These are phyloP conservation scores for Aureobasidium namibiae DNA, from an alignment of 2,329 filamentous ascomycete species.

Conservation along the genomic window DNA sequence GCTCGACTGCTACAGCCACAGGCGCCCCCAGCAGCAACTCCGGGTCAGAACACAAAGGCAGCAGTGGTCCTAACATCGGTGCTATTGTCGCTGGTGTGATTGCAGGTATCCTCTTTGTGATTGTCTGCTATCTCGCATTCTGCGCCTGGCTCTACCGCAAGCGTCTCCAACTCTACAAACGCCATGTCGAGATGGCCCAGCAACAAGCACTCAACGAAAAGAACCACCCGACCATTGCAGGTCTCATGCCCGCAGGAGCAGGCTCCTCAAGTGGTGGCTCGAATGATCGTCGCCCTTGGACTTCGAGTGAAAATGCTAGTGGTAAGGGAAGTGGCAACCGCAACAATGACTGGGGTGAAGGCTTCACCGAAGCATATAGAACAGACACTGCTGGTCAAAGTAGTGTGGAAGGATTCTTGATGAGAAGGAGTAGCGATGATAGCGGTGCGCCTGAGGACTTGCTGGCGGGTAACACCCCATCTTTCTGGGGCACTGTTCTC, in stretches of 20 bases:
- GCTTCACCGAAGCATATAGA: not conserved
- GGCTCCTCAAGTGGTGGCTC: slow-evolving; percentile 14
- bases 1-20: slow-evolving; percentile 39
- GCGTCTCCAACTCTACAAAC: slow-evolving; percentile 61
- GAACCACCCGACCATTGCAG: slow-evolving; percentile 20
- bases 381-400: not conserved
- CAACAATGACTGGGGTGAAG: not conserved
- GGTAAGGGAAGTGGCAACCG: slow-evolving; percentile 1
- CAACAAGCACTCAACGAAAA: slow-evolving; percentile 41
- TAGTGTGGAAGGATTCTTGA: slow-evolving; percentile 20
- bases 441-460: slow-evolving; percentile 48
- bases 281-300: not conserved
- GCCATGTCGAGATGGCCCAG: slow-evolving; percentile 59
- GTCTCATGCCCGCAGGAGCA: slow-evolving; percentile 22
- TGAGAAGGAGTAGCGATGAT: slow-evolving; percentile 35
- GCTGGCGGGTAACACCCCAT: slow-evolving; percentile 56
- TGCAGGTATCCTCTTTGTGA: slow-evolving; percentile 55
- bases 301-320: slow-evolving; percentile 4
- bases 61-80: slow-evolving; percentile 38
- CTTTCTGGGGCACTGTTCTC: slow-evolving; percentile 58
- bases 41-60: slow-evolving; percentile 31
- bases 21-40: slow-evolving; percentile 36
- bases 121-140: slow-evolving; percentile 60
- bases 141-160: slow-evolving; percentile 66
- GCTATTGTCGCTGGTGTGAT: slow-evolving; percentile 53